Evolutionary conservation across 768 basidiomycete genomes (phyloP).

Genomic region (Aureoboletus auriporus): DNA sequence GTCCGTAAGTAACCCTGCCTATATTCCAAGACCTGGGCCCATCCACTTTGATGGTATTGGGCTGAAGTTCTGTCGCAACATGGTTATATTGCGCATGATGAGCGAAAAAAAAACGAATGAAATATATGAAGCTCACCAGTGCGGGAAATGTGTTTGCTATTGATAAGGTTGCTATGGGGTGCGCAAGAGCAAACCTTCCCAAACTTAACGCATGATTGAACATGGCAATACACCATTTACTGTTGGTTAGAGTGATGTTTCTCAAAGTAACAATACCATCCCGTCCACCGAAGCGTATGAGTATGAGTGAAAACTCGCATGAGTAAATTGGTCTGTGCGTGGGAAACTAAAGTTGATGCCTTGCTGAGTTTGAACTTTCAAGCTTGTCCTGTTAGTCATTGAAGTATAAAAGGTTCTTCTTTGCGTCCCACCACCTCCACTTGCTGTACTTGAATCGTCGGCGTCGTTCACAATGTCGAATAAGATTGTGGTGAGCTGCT

Average conservation of each 20-base stretch:
- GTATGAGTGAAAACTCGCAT: too few species aligned
- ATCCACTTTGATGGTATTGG: neutral
- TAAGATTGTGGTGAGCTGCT: conserved; percentile 96
- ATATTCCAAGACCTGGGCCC: neutral
- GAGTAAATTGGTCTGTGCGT: conserved; percentile 41
- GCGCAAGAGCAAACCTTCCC: neutral
- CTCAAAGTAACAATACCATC: too few species aligned
- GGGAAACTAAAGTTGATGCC: conserved; percentile 29
- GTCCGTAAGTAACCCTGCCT: neutral
- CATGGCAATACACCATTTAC: neutral
- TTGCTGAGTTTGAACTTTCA: conserved; percentile 43
- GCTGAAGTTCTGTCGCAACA: too few species aligned
- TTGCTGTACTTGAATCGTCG: conserved; percentile 26
- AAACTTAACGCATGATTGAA: neutral
- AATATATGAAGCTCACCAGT: too few species aligned
- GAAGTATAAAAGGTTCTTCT: conserved; percentile 38
- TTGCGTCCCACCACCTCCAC: conserved; percentile 31
- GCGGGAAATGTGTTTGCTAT: too few species aligned
- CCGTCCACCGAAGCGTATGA: too few species aligned
- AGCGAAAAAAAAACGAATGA: too few species aligned
- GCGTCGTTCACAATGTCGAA: conserved; percentile 71
- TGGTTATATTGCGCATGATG: too few species aligned
- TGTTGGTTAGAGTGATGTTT: too few species aligned
- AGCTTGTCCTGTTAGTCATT: conserved; percentile 35
- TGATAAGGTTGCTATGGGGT: neutral